Evolutionary conservation across 495 filamentous ascomycete genomes (phyloP).

Genomic region (Talaromyces nanjingensis): DNA sequence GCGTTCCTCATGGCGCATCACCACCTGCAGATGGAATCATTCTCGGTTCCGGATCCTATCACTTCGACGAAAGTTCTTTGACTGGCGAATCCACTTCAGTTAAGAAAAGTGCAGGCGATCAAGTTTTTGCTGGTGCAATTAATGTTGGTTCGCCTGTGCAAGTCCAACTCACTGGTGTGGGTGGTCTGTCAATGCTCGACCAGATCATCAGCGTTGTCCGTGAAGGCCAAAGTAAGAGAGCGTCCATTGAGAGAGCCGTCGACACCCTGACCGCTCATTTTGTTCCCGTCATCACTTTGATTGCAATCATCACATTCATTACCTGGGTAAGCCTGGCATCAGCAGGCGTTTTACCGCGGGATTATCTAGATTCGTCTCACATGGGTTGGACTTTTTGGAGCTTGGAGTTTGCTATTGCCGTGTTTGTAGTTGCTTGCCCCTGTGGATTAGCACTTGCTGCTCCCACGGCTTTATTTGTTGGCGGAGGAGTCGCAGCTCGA

Average conservation of each 20-base stretch:
- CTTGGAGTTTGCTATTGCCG: slow-evolving; percentile 85
- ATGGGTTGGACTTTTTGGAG: slow-evolving; percentile 85
- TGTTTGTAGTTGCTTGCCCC: slow-evolving; percentile 92
- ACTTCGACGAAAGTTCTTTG: slow-evolving; percentile 83
- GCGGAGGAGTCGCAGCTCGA: slow-evolving; percentile 77
- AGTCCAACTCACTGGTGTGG: slow-evolving; percentile 59
- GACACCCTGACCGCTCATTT: slow-evolving; percentile 83
- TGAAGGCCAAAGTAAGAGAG: slow-evolving; percentile 81
- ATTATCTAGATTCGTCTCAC: slow-evolving; percentile 57
- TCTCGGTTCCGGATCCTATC: slow-evolving; percentile 49
- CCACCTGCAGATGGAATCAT: slow-evolving; percentile 80
- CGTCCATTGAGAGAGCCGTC: slow-evolving; percentile 79
- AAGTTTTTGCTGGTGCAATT: slow-evolving; percentile 81
- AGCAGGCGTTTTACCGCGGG: slow-evolving; percentile 55
- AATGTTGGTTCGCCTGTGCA: slow-evolving; percentile 69
- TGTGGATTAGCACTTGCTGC: slow-evolving; percentile 92
- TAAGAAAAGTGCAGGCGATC: slow-evolving; percentile 60
- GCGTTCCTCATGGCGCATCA: slow-evolving; percentile 69
- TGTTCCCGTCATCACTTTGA: slow-evolving; percentile 73
- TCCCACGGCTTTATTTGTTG: slow-evolving; percentile 89
- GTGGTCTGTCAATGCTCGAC: slow-evolving; percentile 83
- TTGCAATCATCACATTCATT: slow-evolving; percentile 77
- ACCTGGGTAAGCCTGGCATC: slow-evolving; percentile 76
- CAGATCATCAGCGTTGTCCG: slow-evolving; percentile 84
- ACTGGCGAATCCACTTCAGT: slow-evolving; percentile 82